Conservation (phyloP, 148 eudicot genomes). For the Rhododendron mucronatum region DNA sequence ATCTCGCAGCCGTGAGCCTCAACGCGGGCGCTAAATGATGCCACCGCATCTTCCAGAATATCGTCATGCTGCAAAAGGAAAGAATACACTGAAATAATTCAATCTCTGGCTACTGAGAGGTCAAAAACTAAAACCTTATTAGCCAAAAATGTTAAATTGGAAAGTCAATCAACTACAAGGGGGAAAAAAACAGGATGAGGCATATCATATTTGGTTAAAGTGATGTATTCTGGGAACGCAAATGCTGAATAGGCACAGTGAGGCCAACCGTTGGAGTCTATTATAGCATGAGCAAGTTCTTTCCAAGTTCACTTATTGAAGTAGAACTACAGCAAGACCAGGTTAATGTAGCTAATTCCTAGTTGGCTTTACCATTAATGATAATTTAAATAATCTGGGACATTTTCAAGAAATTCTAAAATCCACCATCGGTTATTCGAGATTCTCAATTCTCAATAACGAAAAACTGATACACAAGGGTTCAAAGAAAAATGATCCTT, state of each 20-base stretch:
- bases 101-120: background rate
- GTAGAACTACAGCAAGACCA: background rate
- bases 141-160: background rate
- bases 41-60: slow-evolving; percentile 38
- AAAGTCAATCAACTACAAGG: background rate
- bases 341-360: background rate
- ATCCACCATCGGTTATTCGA: background rate
- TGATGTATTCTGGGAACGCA: background rate
- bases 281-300: background rate
- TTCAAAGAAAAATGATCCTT: background rate
- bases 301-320: background rate
- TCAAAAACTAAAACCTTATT: background rate
- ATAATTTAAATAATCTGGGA: background rate
- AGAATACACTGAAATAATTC: background rate
- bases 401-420: background rate
- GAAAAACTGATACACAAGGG: background rate
- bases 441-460: background rate
- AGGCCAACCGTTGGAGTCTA: background rate
- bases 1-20: slow-evolving; percentile 72
- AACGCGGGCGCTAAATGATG: slow-evolving; percentile 54
- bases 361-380: background rate
- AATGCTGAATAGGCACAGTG: background rate
- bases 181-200: background rate
- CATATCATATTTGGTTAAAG: background rate
- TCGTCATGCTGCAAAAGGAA: slow-evolving; percentile 51